Conservation (phyloP, 805 yeast species). For the Nakazawaea ernobii region DNA sequence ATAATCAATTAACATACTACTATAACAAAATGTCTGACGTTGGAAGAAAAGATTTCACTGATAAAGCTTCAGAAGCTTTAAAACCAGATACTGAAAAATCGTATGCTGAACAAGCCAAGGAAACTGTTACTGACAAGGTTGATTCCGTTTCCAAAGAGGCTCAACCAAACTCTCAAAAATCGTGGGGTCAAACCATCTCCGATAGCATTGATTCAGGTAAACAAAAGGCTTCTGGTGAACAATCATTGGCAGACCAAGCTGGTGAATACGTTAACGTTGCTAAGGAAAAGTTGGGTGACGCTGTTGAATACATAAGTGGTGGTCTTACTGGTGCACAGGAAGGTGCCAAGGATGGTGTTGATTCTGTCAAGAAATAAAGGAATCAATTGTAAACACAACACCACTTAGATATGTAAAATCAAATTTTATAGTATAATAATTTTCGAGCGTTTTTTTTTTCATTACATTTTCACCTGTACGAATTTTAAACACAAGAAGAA, state of each 20-base stretch:
- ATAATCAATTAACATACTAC: neutral
- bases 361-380: slow-evolving; percentile 3
- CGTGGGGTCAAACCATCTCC: slow-evolving; percentile 59
- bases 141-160: slow-evolving; percentile 57
- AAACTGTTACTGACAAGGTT: slow-evolving; percentile 55
- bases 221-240: slow-evolving; percentile 39
- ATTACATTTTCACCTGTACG: too few species aligned
- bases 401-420: neutral
- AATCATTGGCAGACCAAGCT: slow-evolving; percentile 34
- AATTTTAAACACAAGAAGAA: too few species aligned
- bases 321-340: slow-evolving; percentile 53
- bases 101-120: slow-evolving; percentile 62
- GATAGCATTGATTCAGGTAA: slow-evolving; percentile 56
- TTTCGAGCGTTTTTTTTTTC: neutral
- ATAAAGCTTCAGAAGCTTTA: slow-evolving; percentile 59
- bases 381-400: neutral
- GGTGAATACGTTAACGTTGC: slow-evolving; percentile 34
- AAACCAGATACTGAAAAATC: slow-evolving; percentile 72
- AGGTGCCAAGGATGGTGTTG: slow-evolving; percentile 32
- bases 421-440: neutral
- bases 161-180: slow-evolving; percentile 65
- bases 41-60: slow-evolving; percentile 73
- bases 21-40: slow-evolving; percentile 22
- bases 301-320: slow-evolving; percentile 51
- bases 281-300: slow-evolving; percentile 43